Evolutionary conservation across 1,284 basidiomycete species (phyloP), one percentile per base, ranked within the genome.

Genomic region (Cutaneotrichosporon sp.): DNA sequence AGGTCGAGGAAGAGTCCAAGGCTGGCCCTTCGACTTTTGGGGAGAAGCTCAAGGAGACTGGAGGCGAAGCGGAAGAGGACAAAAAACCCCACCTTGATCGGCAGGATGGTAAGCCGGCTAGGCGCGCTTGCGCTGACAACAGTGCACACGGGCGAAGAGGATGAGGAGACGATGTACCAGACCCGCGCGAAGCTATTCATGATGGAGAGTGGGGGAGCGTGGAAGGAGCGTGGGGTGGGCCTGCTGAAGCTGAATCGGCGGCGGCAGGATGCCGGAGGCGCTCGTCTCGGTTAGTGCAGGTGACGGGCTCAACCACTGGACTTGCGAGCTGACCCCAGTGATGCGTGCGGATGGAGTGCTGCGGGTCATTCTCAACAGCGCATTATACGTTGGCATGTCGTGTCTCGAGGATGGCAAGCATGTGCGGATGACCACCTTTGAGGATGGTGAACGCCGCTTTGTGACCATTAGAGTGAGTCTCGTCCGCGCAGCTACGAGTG

Each of bases 261-360:
- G 60, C 76, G 80, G 54, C 73, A 76, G 16, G 86, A 88, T 63
- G 84, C 83, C 35, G 78, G 77, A 26, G 82, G 84, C 11, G 86
- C 90, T 39, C 83, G 91, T 52, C 77, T 93, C 42, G 79, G 88
- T 90, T 66, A 53, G 66, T 63, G 2, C n/a, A n/a, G n/a, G n/a
- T n/a, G n/a, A n/a, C n/a, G n/a, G n/a, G n/a, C n/a, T n/a, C n/a
- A n/a, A n/a, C n/a, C n/a, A n/a, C n/a, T n/a, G n/a, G n/a, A n/a
- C 1, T 14, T 31, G 8, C n/a, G 29, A 10, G 26, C 46, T 49
- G 41, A 50, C 41, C 17, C 48, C 60, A 92, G 92, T 97, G 33
- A 96, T 97, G 91, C 83, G 92, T 52, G 90, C 93, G 62, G 92
- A 97, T 63, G 92, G 90, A 1, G 90, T 94, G 10, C 83, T 88